A percentile compares a stretch with the other conserved stretches of the same genome.
Evolutionary conservation across 2,329 filamentous ascomycete genomes (phyloP).

Genomic region (Fusarium sp.): DNA sequence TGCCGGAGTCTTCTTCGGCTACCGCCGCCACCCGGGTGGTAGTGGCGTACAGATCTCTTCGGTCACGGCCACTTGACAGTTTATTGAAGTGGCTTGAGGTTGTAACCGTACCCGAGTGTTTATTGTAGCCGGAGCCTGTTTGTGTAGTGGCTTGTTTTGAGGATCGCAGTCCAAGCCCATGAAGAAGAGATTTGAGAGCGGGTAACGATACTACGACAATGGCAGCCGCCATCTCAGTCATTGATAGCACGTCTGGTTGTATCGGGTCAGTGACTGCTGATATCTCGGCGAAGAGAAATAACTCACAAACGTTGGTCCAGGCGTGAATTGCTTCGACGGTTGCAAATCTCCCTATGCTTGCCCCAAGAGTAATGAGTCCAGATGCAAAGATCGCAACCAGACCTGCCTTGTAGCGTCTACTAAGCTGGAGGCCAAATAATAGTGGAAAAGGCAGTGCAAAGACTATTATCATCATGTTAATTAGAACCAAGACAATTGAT

Average conservation of each 20-base stretch:
- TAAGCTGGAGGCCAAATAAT: constrained; percentile 27
- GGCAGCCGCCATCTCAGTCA: constrained; percentile 34
- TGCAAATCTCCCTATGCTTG: constrained; percentile 32
- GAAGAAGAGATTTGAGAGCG: constrained; percentile 35
- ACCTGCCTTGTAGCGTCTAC: constrained; percentile 27
- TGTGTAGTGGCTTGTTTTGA: constrained; percentile 25
- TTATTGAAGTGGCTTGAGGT: constrained; percentile 34
- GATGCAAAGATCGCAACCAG: constrained; percentile 31
- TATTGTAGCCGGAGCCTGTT: constrained; percentile 33
- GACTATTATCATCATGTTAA: constrained; percentile 1
- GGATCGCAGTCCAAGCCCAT: constrained; percentile 21
- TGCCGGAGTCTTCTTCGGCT: constrained; percentile 35
- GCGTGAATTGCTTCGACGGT: constrained; percentile 37
- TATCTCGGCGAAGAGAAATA: background rate
- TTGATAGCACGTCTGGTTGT: constrained; percentile 29
- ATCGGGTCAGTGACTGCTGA: background rate
- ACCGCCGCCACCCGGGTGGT: constrained; percentile 21
- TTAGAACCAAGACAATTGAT: background rate
- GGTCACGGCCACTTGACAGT: constrained; percentile 33
- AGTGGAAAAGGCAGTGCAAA: constrained; percentile 34
- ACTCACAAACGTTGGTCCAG: constrained; percentile 42
- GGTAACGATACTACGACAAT: constrained; percentile 37
- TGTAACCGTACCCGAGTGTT: constrained; percentile 6
- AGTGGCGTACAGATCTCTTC: constrained; percentile 12
- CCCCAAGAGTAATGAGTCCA: constrained; percentile 32